Conservation (phyloP, 2,329 filamentous ascomycete genomes). For the Fusarium palustre region DNA sequence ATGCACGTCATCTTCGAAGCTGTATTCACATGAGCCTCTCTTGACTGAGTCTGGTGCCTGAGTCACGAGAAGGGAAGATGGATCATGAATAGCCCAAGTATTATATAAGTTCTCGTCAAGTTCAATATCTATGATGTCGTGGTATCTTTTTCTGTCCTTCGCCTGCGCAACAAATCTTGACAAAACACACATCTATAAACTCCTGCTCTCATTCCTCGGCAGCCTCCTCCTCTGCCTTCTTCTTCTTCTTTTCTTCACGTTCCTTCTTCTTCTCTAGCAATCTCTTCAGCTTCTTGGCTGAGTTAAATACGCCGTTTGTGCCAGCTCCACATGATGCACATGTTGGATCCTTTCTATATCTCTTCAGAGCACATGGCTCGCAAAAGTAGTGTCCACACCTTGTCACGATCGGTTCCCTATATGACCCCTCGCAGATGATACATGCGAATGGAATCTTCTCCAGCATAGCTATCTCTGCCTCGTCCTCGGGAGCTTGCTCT, state of each 20-base stretch:
- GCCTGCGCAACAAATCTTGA: not conserved
- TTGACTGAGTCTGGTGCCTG: constrained; percentile 14
- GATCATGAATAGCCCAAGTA: not conserved
- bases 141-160: constrained; percentile 25
- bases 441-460: constrained; percentile 91
- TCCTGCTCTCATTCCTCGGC: constrained; percentile 49
- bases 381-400: constrained; percentile 98
- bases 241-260: constrained; percentile 68
- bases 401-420: constrained; percentile 84
- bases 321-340: constrained; percentile 88
- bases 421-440: constrained; percentile 83
- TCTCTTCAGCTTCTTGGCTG: constrained; percentile 84
- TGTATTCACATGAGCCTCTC: constrained; percentile 25
- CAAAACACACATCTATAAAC: constrained; percentile 9
- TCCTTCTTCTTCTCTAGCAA: constrained; percentile 80
- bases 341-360: constrained; percentile 86
- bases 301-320: constrained; percentile 91
- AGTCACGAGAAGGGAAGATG: constrained; percentile 18
- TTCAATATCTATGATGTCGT: constrained; percentile 2
- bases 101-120: not conserved
- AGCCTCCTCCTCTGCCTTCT: constrained; percentile 65
- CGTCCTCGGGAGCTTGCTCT: constrained; percentile 55
- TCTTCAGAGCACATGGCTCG: constrained; percentile 84
- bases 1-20: constrained; percentile 35
- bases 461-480: constrained; percentile 76